These are phyloP conservation scores for Coniochaeta sp. DNA, from an alignment of 2,329 filamentous ascomycete genomes.

Conservation along the genomic window DNA sequence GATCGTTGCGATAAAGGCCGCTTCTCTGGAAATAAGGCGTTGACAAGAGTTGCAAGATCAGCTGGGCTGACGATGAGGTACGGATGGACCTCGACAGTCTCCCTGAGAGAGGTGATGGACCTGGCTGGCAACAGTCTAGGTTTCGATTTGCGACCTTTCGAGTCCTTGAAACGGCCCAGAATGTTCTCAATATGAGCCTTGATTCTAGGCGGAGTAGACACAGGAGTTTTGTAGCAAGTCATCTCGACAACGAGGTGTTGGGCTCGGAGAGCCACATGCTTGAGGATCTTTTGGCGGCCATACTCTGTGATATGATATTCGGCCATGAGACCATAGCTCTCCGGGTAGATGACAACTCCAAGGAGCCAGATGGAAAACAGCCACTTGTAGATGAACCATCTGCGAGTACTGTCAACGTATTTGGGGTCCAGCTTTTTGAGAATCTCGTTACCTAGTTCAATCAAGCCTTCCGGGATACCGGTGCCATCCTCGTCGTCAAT, in stretches of 20 bases:
- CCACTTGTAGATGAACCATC: slow-evolving; percentile 84
- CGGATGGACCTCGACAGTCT: slow-evolving; percentile 71
- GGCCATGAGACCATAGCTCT: slow-evolving; percentile 71
- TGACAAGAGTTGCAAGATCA: slow-evolving; percentile 73
- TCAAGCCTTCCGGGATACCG: slow-evolving; percentile 76
- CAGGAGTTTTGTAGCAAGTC: slow-evolving; percentile 59
- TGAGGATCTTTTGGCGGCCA: slow-evolving; percentile 73
- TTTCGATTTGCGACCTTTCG: slow-evolving; percentile 37
- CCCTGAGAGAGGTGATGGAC: slow-evolving; percentile 63
- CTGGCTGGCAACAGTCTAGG: slow-evolving; percentile 62
- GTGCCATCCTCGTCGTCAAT: slow-evolving; percentile 78
- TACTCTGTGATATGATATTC: slow-evolving; percentile 91
- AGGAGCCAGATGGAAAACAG: slow-evolving; percentile 84
- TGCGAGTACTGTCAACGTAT: slow-evolving; percentile 65
- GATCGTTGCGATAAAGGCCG: slow-evolving; percentile 56
- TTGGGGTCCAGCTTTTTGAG: slow-evolving; percentile 67
- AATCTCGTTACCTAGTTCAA: slow-evolving; percentile 80
- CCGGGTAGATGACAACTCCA: slow-evolving; percentile 79
- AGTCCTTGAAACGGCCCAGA: slow-evolving; percentile 53
- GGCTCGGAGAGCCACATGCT: slow-evolving; percentile 72
- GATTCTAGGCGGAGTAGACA: slow-evolving; percentile 55
- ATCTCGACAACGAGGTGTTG: slow-evolving; percentile 75
- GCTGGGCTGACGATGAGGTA: slow-evolving; percentile 74
- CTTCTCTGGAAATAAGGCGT: slow-evolving; percentile 73
- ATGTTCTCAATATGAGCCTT: slow-evolving; percentile 66